Evolutionary conservation across 2,329 filamentous ascomycete species (phyloP).

Genomic region (Sporothrix euskadiensis): DNA sequence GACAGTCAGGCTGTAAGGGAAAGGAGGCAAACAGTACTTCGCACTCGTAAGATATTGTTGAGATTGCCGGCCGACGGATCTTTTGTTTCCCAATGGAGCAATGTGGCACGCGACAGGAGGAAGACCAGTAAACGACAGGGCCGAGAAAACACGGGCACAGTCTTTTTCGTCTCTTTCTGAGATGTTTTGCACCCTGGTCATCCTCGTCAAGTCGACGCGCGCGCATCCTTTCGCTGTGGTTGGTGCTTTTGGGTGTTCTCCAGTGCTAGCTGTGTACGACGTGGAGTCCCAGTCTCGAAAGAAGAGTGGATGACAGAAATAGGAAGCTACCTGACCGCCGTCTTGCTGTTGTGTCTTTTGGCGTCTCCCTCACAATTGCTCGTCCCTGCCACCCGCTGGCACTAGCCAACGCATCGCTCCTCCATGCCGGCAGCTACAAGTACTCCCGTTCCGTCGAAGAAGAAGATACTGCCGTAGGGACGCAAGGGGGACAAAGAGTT

Average conservation of each 20-base stretch:
- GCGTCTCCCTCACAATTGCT: background rate
- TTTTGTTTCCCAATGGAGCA: background rate
- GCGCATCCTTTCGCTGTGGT: background rate
- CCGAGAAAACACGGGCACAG: background rate
- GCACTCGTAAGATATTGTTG: background rate
- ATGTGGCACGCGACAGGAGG: slow-evolving; percentile 8
- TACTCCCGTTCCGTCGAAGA: background rate
- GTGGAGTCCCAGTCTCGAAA: background rate
- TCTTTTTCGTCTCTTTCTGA: background rate
- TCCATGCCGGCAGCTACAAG: background rate
- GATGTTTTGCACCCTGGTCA: background rate
- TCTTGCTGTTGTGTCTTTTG: background rate
- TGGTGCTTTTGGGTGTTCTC: background rate
- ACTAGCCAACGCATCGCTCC: too few relatives aligned
- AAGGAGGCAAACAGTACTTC: background rate
- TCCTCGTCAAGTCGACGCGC: background rate
- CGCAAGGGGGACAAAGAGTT: background rate
- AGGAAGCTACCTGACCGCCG: background rate
- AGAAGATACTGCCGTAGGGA: background rate
- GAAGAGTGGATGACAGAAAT: background rate
- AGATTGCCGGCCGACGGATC: background rate
- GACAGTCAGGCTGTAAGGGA: background rate
- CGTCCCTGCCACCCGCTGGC: slow-evolving; percentile 1
- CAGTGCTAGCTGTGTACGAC: background rate
- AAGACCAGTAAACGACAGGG: background rate